Evolutionary conservation across 305 asterid species (phyloP), one percentile per base, ranked within the genome.

Genomic region (Coffea humblotiana): DNA sequence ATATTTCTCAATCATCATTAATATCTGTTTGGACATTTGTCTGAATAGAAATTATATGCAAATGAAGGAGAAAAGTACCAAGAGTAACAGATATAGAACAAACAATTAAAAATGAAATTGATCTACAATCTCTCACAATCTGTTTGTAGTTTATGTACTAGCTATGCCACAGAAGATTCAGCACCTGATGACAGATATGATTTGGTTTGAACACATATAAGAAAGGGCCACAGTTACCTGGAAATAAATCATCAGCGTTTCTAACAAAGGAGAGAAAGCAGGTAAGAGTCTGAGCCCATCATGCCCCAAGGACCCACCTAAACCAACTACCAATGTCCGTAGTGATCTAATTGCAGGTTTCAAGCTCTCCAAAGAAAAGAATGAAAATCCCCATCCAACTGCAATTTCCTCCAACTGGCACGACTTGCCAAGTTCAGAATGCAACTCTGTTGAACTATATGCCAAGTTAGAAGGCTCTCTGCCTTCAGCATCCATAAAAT

Each of bases 381-480:
- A 89, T 1, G 97, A 91, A 84, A 91, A 90, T 84, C 98, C 98
- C 99, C 99, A 95, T 83, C 99, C 99, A 88, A 95, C 74, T 68
- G 87, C 88, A 81, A 93, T 80, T 86, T 93, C 98, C 85, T 88
- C 92, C 89, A 95, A 78, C 78, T 89, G 87, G 88, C 94, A 87
- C 76, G 86, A 81, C 77, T 83, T 88, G 76, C 91, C 94, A 73
- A 95, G 88, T 83, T 87, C 87, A 65, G 82, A 77, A 85, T 85
- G 90, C 70, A 89, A 74, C 47, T 84, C 91, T 77, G 80, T 84
- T 48, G 88, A 85, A 75, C 56, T 67, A 86, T 71, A 70, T 45
- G 86, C 80, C 69, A 79, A 75, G 75, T 45, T 71, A 70, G 82
- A 72, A 82, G 74, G 77, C 76, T 82, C 85, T 69, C 77, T 79